A percentile compares a stretch with the other conserved stretches of the same genome.
These are phyloP conservation scores for Physocladia obscura DNA, from an alignment of 192 early-diverging fungal genomes.

Conservation along the genomic window DNA sequence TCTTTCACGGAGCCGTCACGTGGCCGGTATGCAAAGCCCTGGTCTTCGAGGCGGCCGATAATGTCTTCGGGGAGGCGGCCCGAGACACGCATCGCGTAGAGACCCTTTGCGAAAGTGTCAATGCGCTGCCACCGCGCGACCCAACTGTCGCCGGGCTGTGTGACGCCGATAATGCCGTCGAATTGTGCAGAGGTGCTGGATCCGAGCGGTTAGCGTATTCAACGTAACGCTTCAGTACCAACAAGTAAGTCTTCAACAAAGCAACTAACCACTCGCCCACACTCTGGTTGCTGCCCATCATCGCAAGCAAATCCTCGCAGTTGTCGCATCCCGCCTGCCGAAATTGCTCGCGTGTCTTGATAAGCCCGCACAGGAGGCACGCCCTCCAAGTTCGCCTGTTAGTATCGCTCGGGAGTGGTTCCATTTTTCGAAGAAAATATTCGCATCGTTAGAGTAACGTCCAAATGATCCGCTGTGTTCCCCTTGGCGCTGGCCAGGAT, in stretches of 20 bases:
- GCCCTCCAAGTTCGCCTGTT: slow-evolving; percentile 53
- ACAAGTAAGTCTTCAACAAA: background rate
- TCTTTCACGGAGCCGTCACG: slow-evolving; percentile 53
- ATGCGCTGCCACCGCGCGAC: slow-evolving; percentile 54
- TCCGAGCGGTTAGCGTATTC: background rate
- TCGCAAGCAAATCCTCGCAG: slow-evolving; percentile 47
- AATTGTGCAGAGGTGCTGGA: slow-evolving; percentile 45
- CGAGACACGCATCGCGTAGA: slow-evolving; percentile 53
- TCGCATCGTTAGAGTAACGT: too few species aligned
- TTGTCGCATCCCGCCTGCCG: slow-evolving; percentile 50
- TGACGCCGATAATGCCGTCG: slow-evolving; percentile 50
- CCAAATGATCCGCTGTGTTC: slow-evolving; percentile 67
- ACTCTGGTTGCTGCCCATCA: slow-evolving; percentile 23
- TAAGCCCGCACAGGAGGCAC: slow-evolving; percentile 53
- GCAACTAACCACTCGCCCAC: background rate
- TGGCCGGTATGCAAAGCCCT: slow-evolving; percentile 50
- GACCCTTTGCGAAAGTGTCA: slow-evolving; percentile 50
- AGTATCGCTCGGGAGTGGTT: slow-evolving; percentile 61
- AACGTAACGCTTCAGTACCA: background rate
- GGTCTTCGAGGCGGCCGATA: slow-evolving; percentile 33
- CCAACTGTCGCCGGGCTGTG: slow-evolving; percentile 45
- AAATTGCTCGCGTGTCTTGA: slow-evolving; percentile 47
- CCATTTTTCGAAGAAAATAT: too few species aligned
- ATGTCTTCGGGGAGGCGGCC: slow-evolving; percentile 50
- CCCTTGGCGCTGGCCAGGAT: slow-evolving; percentile 77